Conservation (phyloP, 106 monocot genomes). For the Allium cepa region DNA sequence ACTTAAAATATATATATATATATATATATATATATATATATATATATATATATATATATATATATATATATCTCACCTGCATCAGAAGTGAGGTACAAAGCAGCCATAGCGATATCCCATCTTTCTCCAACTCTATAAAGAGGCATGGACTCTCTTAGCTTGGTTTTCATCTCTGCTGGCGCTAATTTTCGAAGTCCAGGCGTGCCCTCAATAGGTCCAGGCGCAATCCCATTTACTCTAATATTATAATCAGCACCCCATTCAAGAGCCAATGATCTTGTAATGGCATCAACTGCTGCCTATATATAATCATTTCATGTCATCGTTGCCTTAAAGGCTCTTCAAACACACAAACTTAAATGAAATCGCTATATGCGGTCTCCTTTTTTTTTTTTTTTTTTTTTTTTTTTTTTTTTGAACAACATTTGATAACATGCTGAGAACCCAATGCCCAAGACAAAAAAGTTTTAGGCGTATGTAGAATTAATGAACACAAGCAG, state of each 20-base stretch:
- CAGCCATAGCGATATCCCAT: conserved; percentile 94
- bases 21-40: too few species aligned
- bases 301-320: conserved; percentile 12
- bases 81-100: conserved; percentile 78
- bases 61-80: conserved; percentile 71
- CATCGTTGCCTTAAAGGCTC: too few species aligned
- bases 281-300: conserved; percentile 95
- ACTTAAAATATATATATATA: background rate
- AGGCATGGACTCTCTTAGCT: conserved; percentile 24
- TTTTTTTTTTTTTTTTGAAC: too few species aligned
- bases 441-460: too few species aligned
- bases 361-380: too few species aligned
- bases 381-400: too few species aligned
- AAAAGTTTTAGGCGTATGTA: too few species aligned
- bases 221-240: conserved; percentile 95
- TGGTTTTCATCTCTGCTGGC: conserved; percentile 54
- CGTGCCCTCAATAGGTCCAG: conserved; percentile 84
- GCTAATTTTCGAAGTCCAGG: conserved; percentile 77
- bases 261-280: conserved; percentile 85
- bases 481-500: background rate
- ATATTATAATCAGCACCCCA: conserved; percentile 97
- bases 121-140: conserved; percentile 59
- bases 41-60: too few species aligned
- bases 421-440: too few species aligned
- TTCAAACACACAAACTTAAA: too few species aligned